These are phyloP conservation scores for Camellia japonica DNA, from an alignment of 148 eudicot species.

Conservation along the genomic window DNA sequence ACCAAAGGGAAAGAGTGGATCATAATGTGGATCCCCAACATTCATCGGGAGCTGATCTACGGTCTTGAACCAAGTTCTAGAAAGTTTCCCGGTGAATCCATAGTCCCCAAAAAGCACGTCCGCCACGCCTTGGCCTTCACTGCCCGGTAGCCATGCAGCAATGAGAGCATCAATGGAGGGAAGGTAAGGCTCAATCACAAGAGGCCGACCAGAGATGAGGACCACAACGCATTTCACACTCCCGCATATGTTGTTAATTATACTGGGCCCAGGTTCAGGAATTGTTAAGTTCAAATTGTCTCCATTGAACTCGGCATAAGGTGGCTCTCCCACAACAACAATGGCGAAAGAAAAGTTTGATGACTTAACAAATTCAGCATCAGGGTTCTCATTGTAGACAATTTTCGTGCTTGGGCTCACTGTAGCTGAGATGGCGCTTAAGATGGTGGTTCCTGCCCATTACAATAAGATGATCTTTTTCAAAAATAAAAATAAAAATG, in stretches of 20 bases:
- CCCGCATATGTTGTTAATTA: conserved; percentile 34
- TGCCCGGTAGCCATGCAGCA: conserved; percentile 53
- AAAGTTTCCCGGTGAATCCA: conserved; percentile 33
- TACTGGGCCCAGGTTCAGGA: conserved; percentile 32
- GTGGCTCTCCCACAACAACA: conserved; percentile 60
- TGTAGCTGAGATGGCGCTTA: conserved; percentile 13
- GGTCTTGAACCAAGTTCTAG: conserved; percentile 44
- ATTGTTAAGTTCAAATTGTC: conserved; percentile 46
- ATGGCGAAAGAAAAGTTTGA: conserved; percentile 47
- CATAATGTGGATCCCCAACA: conserved; percentile 41
- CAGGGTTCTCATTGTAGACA: conserved; percentile 34
- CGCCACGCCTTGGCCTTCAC: conserved; percentile 44
- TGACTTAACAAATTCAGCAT: conserved; percentile 28
- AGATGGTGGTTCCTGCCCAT: conserved; percentile 27
- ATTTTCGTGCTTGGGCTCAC: conserved; percentile 41
- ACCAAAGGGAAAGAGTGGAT: conserved; percentile 47
- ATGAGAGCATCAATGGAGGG: conserved; percentile 37
- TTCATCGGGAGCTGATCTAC: conserved; percentile 52
- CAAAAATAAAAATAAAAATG: too few relatives aligned
- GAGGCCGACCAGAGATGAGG: conserved; percentile 50
- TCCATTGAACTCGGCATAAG: conserved; percentile 45
- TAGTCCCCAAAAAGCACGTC: conserved; percentile 36
- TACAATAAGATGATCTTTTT: not conserved
- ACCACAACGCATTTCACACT: conserved; percentile 43
- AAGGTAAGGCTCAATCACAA: conserved; percentile 44